Evolutionary conservation across 305 asterid genomes (phyloP).

Genomic region (Euphrasia arctica): DNA sequence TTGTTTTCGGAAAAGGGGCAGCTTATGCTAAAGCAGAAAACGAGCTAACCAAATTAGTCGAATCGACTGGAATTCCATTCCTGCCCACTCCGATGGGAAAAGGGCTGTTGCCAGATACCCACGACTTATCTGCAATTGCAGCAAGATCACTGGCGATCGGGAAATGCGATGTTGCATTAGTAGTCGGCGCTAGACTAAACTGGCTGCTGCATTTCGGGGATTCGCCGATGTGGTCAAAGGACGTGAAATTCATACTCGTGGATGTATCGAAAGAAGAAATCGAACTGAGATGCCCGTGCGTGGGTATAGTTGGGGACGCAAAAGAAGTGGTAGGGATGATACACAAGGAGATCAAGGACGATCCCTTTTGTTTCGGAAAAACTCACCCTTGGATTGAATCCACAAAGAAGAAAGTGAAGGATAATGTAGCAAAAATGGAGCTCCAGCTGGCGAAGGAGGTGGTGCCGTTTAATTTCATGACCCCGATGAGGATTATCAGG

Average conservation of each 20-base stretch:
- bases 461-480: constrained; percentile 78
- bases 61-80: constrained; percentile 74
- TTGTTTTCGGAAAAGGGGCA: constrained; percentile 91
- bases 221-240: constrained; percentile 81
- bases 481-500: constrained; percentile 89
- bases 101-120: constrained; percentile 70
- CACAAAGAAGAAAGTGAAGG: constrained; percentile 55
- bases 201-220: constrained; percentile 92
- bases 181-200: constrained; percentile 83
- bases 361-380: constrained; percentile 73
- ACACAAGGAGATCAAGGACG: constrained; percentile 74
- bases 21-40: constrained; percentile 68
- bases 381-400: constrained; percentile 82
- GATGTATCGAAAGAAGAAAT: constrained; percentile 67
- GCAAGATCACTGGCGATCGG: constrained; percentile 89
- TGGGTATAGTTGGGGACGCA: constrained; percentile 84
- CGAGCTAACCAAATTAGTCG: constrained; percentile 52
- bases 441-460: constrained; percentile 65
- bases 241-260: constrained; percentile 72
- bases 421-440: constrained; percentile 79
- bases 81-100: constrained; percentile 94
- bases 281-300: constrained; percentile 61
- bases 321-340: constrained; percentile 60
- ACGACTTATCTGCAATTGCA: constrained; percentile 81
- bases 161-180: constrained; percentile 78